Base-by-base conservation (phyloP, 2,329 filamentous ascomycete species). In the Colletotrichum tabaci region DNA sequence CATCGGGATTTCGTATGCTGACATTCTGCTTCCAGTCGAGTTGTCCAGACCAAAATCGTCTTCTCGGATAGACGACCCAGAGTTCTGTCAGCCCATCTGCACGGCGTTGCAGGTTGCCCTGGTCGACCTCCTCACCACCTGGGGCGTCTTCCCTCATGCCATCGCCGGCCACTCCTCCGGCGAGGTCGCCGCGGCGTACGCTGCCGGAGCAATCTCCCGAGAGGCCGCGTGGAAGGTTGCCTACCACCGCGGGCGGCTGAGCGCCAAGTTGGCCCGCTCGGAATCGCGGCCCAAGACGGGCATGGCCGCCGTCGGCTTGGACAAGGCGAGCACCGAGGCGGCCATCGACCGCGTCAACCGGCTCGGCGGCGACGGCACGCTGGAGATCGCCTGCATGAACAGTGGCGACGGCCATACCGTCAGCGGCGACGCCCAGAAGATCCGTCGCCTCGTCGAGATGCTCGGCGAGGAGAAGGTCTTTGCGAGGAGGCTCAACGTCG, bases 371-470 rank as follows among this genome's bases (percentile, higher is more conserved):
- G 46, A 66, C 0, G 75, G 76, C 16, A 74, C 73, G 3, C 78
- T 80, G 0, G 79, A 82, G 30, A 74, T 87, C n/a, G 80, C 80
- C 2, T 88, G 87, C 75, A 83, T 86, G 74, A 90, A 90, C 79
- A 87, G 85, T 26, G 85, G 87, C 0, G 79, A 80, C 1, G 88
- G 84, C n/a, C 77, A 87, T 7, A 89, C 88, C 0, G 81, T 88
- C 0, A 88, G 87, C 46, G 73, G 73, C 18, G 73, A 74, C 8
- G 63, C 60, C 4, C 30, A n/a, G 3, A 73, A 63, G 40, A 65
- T 74, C 13, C 81, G 81, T 65, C 79, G 76, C 40, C 65, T 81
- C 12, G 82, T 77, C 0, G 71, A 73, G 3, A 77, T 83, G 18
- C 75, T 86, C 18, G 66, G 73, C 8, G 64, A 66, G 0, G 79